Evolutionary conservation across 176 grass and related monocot species (phyloP).

Genomic region (Cymbopogon citratus): DNA sequence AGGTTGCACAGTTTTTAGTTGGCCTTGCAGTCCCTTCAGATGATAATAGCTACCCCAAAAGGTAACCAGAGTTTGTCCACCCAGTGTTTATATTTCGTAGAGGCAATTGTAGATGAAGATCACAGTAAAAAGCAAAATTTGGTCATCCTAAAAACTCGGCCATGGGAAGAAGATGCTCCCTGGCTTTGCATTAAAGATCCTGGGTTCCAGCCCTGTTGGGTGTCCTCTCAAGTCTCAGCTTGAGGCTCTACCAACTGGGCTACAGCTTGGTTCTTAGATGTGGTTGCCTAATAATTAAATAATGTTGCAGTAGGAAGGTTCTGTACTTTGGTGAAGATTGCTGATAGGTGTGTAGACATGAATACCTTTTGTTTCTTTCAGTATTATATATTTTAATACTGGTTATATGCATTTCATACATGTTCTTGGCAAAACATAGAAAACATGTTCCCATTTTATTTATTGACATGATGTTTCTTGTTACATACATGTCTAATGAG

Average conservation of each 20-base stretch:
- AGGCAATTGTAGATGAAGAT: neutral
- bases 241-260: neutral
- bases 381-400: no score
- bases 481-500: neutral
- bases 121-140: neutral
- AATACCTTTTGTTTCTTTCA: no score
- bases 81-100: conserved; percentile 4
- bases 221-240: neutral
- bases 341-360: no score
- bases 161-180: neutral
- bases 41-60: conserved; percentile 74
- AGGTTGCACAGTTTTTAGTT: conserved; percentile 95
- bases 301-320: no score
- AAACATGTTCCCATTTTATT: neutral
- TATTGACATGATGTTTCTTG: neutral
- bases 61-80: conserved; percentile 33
- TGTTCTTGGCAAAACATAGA: neutral
- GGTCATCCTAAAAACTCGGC: neutral
- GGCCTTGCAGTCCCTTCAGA: conserved; percentile 86
- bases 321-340: no score
- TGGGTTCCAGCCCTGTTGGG: neutral
- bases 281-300: no score
- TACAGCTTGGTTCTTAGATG: no score
- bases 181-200: neutral
- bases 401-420: no score